Percentiles rank a stretch among this genome's conserved stretches.
Evolutionary conservation across 2,329 filamentous ascomycete genomes (phyloP).

Genomic region (Curvularia lunata): DNA sequence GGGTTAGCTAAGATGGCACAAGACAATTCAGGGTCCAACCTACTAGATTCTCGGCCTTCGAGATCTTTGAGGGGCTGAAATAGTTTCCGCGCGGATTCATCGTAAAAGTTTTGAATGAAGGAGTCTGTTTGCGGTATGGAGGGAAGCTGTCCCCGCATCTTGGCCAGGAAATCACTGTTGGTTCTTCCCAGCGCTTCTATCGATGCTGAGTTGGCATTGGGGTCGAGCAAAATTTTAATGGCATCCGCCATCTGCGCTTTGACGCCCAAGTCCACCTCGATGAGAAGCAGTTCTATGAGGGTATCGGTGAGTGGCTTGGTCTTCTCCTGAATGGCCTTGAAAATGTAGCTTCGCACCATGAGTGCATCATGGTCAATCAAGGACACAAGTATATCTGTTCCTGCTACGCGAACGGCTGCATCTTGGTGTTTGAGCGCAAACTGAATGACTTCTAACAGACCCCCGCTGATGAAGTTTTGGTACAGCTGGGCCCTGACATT

Average conservation of each 20-base stretch:
- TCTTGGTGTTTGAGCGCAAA: slow-evolving; percentile 88
- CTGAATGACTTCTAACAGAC: slow-evolving; percentile 86
- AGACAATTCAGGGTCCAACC: slow-evolving; percentile 30
- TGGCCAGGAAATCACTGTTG: slow-evolving; percentile 71
- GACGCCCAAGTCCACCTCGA: slow-evolving; percentile 91
- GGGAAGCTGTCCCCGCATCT: slow-evolving; percentile 61
- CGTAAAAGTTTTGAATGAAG: slow-evolving; percentile 89
- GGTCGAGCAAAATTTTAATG: slow-evolving; percentile 88
- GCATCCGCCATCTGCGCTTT: slow-evolving; percentile 96
- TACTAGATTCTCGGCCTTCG: slow-evolving; percentile 65
- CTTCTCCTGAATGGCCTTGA: slow-evolving; percentile 88
- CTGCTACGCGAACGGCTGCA: slow-evolving; percentile 84
- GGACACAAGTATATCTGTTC: slow-evolving; percentile 89
- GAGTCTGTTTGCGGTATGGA: slow-evolving; percentile 75
- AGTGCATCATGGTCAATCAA: slow-evolving; percentile 95
- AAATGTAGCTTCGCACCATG: slow-evolving; percentile 92
- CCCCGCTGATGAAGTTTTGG: slow-evolving; percentile 86
- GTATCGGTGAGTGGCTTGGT: slow-evolving; percentile 87
- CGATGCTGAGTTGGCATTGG: slow-evolving; percentile 65
- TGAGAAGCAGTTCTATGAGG: slow-evolving; percentile 86
- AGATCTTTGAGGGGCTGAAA: slow-evolving; percentile 87
- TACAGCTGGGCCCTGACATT: slow-evolving; percentile 81
- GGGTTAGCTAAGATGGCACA: slow-evolving; percentile 26
- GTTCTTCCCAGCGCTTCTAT: slow-evolving; percentile 66
- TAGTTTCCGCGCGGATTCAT: slow-evolving; percentile 80